Percentiles rank a stretch among this genome's conserved stretches.
phyloP scores from a whole-genome alignment of 2,329 filamentous ascomycete genomes.

The Colletotrichum musicola region DNA sequence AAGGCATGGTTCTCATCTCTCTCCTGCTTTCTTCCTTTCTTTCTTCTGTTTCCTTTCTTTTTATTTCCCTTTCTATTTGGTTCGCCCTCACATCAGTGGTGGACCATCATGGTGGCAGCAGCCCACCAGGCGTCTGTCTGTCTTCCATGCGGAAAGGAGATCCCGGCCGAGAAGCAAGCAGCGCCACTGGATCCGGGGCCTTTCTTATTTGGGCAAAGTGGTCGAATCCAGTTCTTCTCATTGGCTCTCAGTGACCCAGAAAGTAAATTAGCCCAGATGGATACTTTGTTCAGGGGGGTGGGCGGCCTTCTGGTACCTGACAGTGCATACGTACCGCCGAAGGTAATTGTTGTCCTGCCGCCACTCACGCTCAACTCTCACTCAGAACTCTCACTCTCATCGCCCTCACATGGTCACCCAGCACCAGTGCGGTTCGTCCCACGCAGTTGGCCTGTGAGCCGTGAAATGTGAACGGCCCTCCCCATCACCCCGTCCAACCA shows the following conservation, averaged over 20 bases:
- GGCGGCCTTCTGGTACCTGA: background rate
- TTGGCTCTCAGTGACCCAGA: conserved; percentile 5
- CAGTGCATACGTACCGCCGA: too few species aligned
- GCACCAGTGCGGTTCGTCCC: too few species aligned
- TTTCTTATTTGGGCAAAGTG: conserved; percentile 34
- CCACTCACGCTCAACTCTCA: background rate
- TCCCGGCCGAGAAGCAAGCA: conserved; percentile 25
- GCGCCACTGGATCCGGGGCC: conserved; percentile 28
- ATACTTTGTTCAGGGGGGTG: conserved; percentile 1
- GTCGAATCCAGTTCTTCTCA: conserved; percentile 9
- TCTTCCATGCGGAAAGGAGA: conserved; percentile 33
- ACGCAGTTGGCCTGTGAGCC: too few species aligned
- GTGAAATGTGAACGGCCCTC: too few species aligned
- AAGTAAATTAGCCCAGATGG: conserved; percentile 29
- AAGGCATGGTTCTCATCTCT: too few species aligned
- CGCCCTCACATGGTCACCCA: background rate
- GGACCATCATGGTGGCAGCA: too few species aligned
- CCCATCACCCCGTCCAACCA: too few species aligned
- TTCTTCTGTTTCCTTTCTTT: too few species aligned
- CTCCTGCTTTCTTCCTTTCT: too few species aligned
- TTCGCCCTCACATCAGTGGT: too few species aligned
- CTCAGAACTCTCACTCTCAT: background rate
- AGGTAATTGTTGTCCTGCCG: conserved; percentile 16
- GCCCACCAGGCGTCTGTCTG: too few species aligned
- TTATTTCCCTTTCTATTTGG: too few species aligned